A percentile compares a stretch with the other conserved stretches of the same genome.
These are phyloP conservation scores for Zygosaccharomyces pseudobailii DNA, from an alignment of 1,139 yeast species.

Conservation along the genomic window DNA sequence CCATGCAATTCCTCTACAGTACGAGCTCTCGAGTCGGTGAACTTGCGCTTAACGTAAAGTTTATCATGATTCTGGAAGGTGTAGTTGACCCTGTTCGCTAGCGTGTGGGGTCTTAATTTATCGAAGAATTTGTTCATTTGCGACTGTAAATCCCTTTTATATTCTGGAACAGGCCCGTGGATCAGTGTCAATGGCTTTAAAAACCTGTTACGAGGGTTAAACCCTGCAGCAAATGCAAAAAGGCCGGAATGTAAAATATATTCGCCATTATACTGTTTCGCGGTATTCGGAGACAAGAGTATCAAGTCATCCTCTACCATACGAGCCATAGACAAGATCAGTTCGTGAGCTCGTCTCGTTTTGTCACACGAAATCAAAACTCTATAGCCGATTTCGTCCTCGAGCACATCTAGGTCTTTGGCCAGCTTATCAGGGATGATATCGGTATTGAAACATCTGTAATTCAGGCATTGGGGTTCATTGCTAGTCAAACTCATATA, in stretches of 20 bases:
- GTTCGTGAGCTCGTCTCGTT: constrained; percentile 27
- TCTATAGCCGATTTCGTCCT: constrained; percentile 12
- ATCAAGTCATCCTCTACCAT: constrained; percentile 68
- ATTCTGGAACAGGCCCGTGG: constrained; percentile 70
- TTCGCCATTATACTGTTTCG: constrained; percentile 47
- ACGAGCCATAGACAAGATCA: constrained; percentile 42
- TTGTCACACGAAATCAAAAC: constrained; percentile 11
- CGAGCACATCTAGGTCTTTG: not conserved
- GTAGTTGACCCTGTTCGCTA: constrained; percentile 76
- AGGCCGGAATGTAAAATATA: constrained; percentile 61
- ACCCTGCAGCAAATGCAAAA: constrained; percentile 72
- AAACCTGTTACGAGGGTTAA: constrained; percentile 56
- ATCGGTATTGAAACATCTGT: constrained; percentile 12
- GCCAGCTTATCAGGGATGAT: constrained; percentile 12
- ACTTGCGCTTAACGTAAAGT: constrained; percentile 31
- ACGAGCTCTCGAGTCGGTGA: constrained; percentile 33
- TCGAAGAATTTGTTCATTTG: constrained; percentile 76
- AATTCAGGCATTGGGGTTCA: constrained; percentile 9
- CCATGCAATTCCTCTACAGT: constrained; percentile 37
- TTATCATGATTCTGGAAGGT: constrained; percentile 69
- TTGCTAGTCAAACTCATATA: constrained; percentile 8
- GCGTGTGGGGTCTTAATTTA: constrained; percentile 51
- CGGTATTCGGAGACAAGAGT: constrained; percentile 48
- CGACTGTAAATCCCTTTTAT: constrained; percentile 55
- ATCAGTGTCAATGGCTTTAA: constrained; percentile 51